Base-by-base conservation (phyloP, 202 grass and related monocot species). In the Schoenoplectus tabernaemontani region DNA sequence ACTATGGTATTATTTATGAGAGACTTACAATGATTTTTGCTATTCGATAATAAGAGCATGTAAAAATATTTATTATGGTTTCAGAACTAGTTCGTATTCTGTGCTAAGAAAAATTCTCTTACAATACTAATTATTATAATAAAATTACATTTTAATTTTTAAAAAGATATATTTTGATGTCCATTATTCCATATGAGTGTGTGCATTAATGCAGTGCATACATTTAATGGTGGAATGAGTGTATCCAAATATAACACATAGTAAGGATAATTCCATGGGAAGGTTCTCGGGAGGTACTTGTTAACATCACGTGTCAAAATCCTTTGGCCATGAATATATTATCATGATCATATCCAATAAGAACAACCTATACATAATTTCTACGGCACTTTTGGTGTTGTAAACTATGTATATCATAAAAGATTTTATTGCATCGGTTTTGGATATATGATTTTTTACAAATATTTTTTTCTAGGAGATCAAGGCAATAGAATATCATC, bases 281-380 rank as follows among this genome's bases (percentile, higher is more conserved):
- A 87, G 77, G 82, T 86, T 89, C 85, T 80, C 37, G 22, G 73
- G 78, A 66, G 59, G 82, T 58, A 67, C 72, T 77, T 4, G 72
- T 57, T 77, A 37, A 51, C 76, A 78, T 86, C 91, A 85, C 88
- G 61, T 88, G 91, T 80, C 86, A 66, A 80, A 76, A 51, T 51
- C 48, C 76, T 26, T 33, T 12, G 15, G 2, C 0, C 2, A 8
- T 54, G 39, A n/a, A n/a, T n/a, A n/a, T n/a, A n/a, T n/a, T n/a
- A n/a, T n/a, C 48, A 56, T 56, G 15, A 36, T 56, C 15, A 68
- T 43, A 75, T 54, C 26, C 3, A 19, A 19, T 54, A 19, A 44
- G 28, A 34, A 33, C 30, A 17, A 5, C 9, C 47, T 20, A 36
- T 53, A 6, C 16, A 4, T 19, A 75, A 36, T 75, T 75, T 56